Evolutionary conservation across 352 stramenopile genomes (phyloP), one percentile per base, ranked within the genome.

Genomic region (Phytophthora podocarpi): DNA sequence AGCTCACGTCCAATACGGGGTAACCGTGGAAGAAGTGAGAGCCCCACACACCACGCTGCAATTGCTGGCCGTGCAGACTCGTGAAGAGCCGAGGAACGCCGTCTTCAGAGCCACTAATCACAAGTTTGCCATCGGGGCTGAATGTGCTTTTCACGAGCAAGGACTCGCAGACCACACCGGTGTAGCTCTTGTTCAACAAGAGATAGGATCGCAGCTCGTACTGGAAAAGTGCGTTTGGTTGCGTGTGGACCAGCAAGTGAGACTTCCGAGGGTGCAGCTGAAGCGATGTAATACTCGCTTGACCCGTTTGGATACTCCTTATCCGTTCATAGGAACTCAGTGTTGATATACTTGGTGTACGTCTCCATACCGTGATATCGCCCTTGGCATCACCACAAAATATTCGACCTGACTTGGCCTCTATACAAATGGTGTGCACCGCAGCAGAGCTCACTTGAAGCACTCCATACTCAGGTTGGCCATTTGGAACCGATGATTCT

Each of bases 181-280:
- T 40, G 54, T 90, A 90, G 49, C 65, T 84, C 42, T 88, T 91
- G 70, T 90, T 86, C 8, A 92, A 64, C 24, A 91, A 52, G 41
- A 92, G 41, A 49, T 86, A 94, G 6, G 82, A 91, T 3, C 82
- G 81, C 36, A 90, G 45, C 28, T 94, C 82, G 52, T 87, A 91
- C 51, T 92, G 81, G 9, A 91, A 71, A 27, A 94, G 59, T 7
- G 60, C 55, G 30, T 82, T 86, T 3, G 77, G 78, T 30, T 89
- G 82, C 2, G 81, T 79, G 26, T 89, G 72, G 9, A 86, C 82
- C 21, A 93, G 65, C 47, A 92, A 54, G 28, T 91, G 82, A 18
- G 74, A 63, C 45, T 89, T 89, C 13, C 81, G 70, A 37, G 82
- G 82, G 48, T 92, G 82, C 12, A 91, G 50, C 27, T 78, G 47